Conservation (phyloP, 2,329 filamentous ascomycete genomes). For the Seiridium cupressi region DNA sequence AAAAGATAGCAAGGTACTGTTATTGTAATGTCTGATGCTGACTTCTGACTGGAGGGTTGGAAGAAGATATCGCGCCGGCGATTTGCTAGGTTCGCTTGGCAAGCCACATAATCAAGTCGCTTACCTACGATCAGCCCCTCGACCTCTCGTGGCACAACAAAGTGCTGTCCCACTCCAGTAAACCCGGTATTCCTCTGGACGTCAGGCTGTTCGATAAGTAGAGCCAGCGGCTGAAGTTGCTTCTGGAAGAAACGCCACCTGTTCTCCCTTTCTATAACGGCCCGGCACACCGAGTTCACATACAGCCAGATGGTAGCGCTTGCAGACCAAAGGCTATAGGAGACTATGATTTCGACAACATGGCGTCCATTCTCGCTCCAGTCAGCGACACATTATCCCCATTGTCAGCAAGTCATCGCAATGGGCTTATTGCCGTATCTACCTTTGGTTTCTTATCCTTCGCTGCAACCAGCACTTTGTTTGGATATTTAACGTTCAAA, state of each 20-base stretch:
- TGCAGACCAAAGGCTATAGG: not conserved
- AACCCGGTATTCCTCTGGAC: no score
- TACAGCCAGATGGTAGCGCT: not conserved
- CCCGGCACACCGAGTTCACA: not conserved
- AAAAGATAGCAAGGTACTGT: not conserved
- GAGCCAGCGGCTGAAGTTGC: not conserved
- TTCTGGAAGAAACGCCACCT: not conserved
- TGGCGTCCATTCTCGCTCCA: not conserved
- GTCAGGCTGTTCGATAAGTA: not conserved
- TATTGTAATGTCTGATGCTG: not conserved
- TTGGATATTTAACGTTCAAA: slow-evolving; percentile 10
- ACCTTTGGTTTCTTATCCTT: slow-evolving; percentile 11
- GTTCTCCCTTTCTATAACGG: not conserved
- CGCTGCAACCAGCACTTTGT: slow-evolving; percentile 6
- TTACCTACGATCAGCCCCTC: not conserved
- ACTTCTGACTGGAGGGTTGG: not conserved
- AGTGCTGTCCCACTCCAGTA: no score
- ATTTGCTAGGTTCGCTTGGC: not conserved
- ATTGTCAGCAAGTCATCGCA: slow-evolving; percentile 1
- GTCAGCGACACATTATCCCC: slow-evolving; percentile 1
- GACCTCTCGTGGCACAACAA: no score
- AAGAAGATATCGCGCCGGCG: not conserved
- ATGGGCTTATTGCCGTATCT: slow-evolving; percentile 12
- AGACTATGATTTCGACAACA: not conserved
- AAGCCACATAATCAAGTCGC: not conserved